phyloP scores from a whole-genome alignment of 2,329 filamentous ascomycete species.

The Mollisiaceae sp. region DNA sequence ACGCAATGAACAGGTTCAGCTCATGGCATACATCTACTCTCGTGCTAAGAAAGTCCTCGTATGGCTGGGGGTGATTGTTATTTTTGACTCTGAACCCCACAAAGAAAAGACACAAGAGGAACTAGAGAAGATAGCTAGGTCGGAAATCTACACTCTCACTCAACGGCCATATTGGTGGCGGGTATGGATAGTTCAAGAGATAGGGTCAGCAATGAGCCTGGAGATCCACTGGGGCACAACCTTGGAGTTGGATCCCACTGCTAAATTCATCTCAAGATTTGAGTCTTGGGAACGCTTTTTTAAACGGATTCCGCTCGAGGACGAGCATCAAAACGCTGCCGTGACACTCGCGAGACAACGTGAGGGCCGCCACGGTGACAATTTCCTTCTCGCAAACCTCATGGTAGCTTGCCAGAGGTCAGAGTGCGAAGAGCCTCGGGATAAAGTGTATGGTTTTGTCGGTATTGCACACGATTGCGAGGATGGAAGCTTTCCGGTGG shows the following conservation, averaged over 20 bases:
- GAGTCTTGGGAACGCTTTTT: conserved; percentile 16
- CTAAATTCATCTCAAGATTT: conserved; percentile 12
- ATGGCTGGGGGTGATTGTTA: conserved; percentile 21
- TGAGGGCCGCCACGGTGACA: conserved; percentile 24
- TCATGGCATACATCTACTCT: conserved; percentile 26
- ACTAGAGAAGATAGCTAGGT: neutral
- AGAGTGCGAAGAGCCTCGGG: conserved; percentile 38
- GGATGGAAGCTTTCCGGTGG: conserved; percentile 35
- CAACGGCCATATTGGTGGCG: conserved; percentile 29
- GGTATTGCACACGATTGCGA: conserved; percentile 40
- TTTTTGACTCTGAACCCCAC: neutral
- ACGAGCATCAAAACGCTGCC: conserved; percentile 13
- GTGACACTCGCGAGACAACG: conserved; percentile 22
- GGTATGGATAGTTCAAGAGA: conserved; percentile 29
- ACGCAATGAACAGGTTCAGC: conserved; percentile 22
- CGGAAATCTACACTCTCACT: conserved; percentile 18
- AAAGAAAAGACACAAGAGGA: neutral
- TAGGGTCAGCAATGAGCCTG: conserved; percentile 18
- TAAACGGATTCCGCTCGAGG: neutral
- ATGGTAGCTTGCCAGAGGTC: conserved; percentile 35
- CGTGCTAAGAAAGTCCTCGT: conserved; percentile 20
- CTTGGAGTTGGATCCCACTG: neutral
- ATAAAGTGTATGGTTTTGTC: conserved; percentile 44
- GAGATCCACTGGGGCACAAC: conserved; percentile 18
- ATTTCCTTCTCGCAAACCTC: conserved; percentile 24